These are phyloP conservation scores for Piromyces finnis DNA, from an alignment of 192 early-diverging fungal species.

Conservation along the genomic window DNA sequence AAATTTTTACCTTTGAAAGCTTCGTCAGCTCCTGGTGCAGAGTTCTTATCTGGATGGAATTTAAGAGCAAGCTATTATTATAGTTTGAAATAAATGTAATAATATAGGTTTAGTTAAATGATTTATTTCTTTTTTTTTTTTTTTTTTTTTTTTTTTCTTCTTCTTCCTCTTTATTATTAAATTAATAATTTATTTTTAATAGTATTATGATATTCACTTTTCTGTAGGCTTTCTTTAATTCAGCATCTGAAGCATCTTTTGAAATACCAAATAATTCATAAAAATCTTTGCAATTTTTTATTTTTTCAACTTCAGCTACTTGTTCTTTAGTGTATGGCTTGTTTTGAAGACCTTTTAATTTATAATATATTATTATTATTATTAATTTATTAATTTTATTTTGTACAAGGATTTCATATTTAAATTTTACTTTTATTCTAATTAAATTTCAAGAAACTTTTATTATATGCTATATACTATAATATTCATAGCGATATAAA, in stretches of 20 bases:
- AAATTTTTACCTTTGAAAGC: slow-evolving; percentile 70
- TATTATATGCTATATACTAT: too few species aligned
- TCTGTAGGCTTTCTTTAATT: slow-evolving; percentile 88
- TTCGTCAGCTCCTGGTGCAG: slow-evolving; percentile 84
- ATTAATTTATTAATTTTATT: slow-evolving; percentile 9
- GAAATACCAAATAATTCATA: slow-evolving; percentile 64
- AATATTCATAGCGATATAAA: too few species aligned
- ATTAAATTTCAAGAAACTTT: too few species aligned
- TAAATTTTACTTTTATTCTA: too few species aligned
- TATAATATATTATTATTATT: not conserved
- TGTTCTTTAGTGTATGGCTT: slow-evolving; percentile 63
- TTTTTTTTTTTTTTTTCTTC: too few species aligned
- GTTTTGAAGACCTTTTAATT: slow-evolving; percentile 5
- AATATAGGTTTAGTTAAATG: not conserved
- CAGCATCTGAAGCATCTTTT: slow-evolving; percentile 53
- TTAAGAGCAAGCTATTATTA: slow-evolving; percentile 54
- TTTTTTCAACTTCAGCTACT: slow-evolving; percentile 53
- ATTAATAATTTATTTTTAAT: too few species aligned
- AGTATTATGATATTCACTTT: slow-evolving; percentile 32
- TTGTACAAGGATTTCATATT: too few species aligned
- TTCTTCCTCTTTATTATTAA: too few species aligned
- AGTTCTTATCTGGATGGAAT: slow-evolving; percentile 93
- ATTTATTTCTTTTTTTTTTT: not conserved
- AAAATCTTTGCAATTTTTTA: slow-evolving; percentile 63
- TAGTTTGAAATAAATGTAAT: too few species aligned